A percentile compares a stretch with the other conserved stretches of the same genome.
Evolutionary conservation across 177 flowering plant genomes (phyloP).

Genomic region (Vitis hybrid): DNA sequence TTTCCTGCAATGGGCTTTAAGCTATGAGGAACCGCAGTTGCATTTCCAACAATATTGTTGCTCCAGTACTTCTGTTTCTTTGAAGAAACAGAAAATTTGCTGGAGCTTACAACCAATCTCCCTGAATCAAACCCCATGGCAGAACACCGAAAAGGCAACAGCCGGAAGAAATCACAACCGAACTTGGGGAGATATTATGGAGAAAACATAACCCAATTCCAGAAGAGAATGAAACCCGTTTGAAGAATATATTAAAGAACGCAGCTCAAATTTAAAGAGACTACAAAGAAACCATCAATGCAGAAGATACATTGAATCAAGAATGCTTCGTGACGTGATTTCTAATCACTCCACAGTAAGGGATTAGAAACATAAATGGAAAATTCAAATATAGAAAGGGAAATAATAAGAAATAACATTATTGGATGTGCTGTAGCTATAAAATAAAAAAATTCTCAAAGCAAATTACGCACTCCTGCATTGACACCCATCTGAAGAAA

Average conservation of each 20-base stretch:
- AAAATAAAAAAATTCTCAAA: too few relatives aligned
- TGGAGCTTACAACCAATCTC: conserved; percentile 6
- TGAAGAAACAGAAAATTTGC: conserved; percentile 3
- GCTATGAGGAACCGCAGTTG: not conserved
- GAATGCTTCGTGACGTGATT: not conserved
- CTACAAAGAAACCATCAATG: not conserved
- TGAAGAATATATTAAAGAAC: not conserved
- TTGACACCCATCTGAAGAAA: not conserved
- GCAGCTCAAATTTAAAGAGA: not conserved
- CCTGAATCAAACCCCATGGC: not conserved
- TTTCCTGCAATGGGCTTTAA: not conserved
- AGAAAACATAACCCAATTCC: not conserved
- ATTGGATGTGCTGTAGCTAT: too few relatives aligned
- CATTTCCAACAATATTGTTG: not conserved
- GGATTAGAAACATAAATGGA: not conserved
- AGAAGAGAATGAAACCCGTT: not conserved
- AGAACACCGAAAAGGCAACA: not conserved
- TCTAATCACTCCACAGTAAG: not conserved
- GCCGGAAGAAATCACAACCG: not conserved
- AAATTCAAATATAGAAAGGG: not conserved
- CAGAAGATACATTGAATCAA: not conserved
- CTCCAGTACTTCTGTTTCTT: conserved; percentile 9
- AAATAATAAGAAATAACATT: too few relatives aligned
- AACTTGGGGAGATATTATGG: not conserved
- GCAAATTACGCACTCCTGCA: too few relatives aligned